Percentiles rank a stretch among this genome's conserved stretches.
Conservation (phyloP, 1,284 basidiomycete genomes). For the Boletus semigastroideus region DNA sequence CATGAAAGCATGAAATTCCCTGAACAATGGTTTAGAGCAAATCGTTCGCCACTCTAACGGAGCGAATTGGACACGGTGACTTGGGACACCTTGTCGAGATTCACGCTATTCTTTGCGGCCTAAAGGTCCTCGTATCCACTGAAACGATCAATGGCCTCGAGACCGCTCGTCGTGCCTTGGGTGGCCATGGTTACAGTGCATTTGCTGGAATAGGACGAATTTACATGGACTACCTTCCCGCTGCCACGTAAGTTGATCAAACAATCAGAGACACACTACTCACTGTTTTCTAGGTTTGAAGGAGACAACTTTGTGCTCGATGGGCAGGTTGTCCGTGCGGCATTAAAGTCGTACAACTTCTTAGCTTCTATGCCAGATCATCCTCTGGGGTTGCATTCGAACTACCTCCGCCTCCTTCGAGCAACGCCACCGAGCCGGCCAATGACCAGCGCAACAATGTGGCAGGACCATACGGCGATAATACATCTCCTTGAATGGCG, state of each 20-base stretch:
- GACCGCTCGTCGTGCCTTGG: slow-evolving; percentile 67
- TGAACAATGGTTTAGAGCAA: slow-evolving; percentile 37
- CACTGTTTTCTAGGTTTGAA: slow-evolving; percentile 51
- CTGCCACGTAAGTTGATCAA: slow-evolving; percentile 51
- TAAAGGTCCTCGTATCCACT: slow-evolving; percentile 65
- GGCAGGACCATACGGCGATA: slow-evolving; percentile 24
- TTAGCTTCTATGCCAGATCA: slow-evolving; percentile 21
- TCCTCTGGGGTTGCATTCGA: slow-evolving; percentile 48
- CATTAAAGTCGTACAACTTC: slow-evolving; percentile 56
- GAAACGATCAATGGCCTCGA: slow-evolving; percentile 62
- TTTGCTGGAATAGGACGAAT: slow-evolving; percentile 66
- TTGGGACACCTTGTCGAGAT: slow-evolving; percentile 64
- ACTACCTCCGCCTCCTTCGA: slow-evolving; percentile 52
- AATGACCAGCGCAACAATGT: slow-evolving; percentile 6
- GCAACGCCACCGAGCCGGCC: slow-evolving; percentile 15
- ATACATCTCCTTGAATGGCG: slow-evolving; percentile 59
- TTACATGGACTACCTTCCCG: slow-evolving; percentile 66
- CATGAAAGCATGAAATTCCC: not conserved
- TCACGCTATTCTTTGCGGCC: slow-evolving; percentile 68
- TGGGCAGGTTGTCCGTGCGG: slow-evolving; percentile 69
- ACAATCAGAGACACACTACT: not conserved
- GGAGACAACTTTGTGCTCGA: slow-evolving; percentile 79
- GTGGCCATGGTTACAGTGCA: slow-evolving; percentile 76
- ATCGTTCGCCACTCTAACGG: slow-evolving; percentile 50
- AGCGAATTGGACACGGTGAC: slow-evolving; percentile 55